Evolutionary conservation across 441 rosid genomes (phyloP).

Genomic region (Capsella rubella): DNA sequence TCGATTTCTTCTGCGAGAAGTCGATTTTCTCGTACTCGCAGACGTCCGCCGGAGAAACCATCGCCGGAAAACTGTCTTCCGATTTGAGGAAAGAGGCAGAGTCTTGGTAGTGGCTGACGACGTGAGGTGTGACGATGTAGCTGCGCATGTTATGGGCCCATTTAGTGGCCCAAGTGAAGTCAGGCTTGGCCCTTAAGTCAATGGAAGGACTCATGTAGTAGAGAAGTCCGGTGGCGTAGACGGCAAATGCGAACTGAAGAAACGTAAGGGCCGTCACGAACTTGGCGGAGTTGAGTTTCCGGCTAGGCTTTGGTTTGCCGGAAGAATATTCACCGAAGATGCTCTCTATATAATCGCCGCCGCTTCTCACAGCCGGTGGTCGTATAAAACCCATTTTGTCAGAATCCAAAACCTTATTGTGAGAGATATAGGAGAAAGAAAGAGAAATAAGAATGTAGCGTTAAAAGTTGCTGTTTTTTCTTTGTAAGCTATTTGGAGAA

Average conservation of each 20-base stretch:
- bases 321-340: conserved; percentile 70
- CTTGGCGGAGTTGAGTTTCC: conserved; percentile 53
- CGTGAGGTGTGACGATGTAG: conserved; percentile 75
- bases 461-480: conserved; percentile 11
- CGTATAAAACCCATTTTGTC: conserved; percentile 68
- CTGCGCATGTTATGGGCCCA: conserved; percentile 79
- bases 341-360: conserved; percentile 79
- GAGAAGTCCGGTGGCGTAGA: conserved; percentile 86
- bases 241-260: conserved; percentile 86
- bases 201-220: conserved; percentile 90
- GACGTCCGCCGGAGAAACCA: conserved; percentile 53
- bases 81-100: conserved; percentile 51
- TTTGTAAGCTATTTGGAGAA: conserved; percentile 49
- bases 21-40: conserved; percentile 93
- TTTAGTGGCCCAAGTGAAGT: conserved; percentile 88
- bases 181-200: conserved; percentile 79
- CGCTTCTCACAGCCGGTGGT: conserved; percentile 55
- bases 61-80: conserved; percentile 34
- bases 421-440: not conserved
- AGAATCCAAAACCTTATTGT: conserved; percentile 28
- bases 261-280: conserved; percentile 77
- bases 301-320: conserved; percentile 50
- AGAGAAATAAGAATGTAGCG: conserved; percentile 11
- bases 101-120: conserved; percentile 66
- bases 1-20: conserved; percentile 88